Base-by-base conservation (phyloP, 345 rosid genomes). In the Hibiscus trionum region DNA sequence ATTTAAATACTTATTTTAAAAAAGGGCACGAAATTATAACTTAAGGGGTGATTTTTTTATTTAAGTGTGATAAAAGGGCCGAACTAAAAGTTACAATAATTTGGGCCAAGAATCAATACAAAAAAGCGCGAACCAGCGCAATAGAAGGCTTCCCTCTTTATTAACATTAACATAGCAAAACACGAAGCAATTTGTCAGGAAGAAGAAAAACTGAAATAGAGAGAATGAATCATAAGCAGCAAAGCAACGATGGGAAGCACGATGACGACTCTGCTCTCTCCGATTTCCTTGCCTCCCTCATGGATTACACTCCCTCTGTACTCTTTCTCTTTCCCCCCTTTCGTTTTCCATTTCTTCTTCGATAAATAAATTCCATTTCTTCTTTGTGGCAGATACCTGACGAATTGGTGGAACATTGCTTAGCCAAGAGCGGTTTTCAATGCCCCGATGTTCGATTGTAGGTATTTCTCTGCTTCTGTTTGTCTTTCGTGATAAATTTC, bases 371-470 rank as follows among this genome's bases (percentile, higher is more conserved):
- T 7, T 39, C 44, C 44, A 21, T 21, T 21, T 21, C 24, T 42
- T 75, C 70, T 15, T 3, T 77, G 44, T 17, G 42, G 55, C 84
- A 95, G 99, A 90, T 92, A 78, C 99, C 96, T 26, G 99, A 95
- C 73, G 97, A 92, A 75, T 76, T 95, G 81, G 99, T 92, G 71
- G 99, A 95, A 86, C 93, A 90, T 80, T 94, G 87, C 83, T 76
- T 94, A 74, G 97, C 88, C n/a, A 94, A 86, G 84, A 91, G 97
- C 75, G 97, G 98, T 35, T 91, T 94, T 74, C 98, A 94, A 73
- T 88, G 91, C 77, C 97, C 98, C n/a, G 95, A 91, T 76, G 93
- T 90, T 74, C 86, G 98, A 88, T 76, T 94, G 97, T 94, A 86
- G 90, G 97, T 89, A 82, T 80, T 80, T 72, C 29, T 56, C 62